Percentiles rank a stretch among this genome's conserved stretches.
phyloP scores from a whole-genome alignment of 2,329 filamentous ascomycete genomes.

The Aspergillus brasiliensis region DNA sequence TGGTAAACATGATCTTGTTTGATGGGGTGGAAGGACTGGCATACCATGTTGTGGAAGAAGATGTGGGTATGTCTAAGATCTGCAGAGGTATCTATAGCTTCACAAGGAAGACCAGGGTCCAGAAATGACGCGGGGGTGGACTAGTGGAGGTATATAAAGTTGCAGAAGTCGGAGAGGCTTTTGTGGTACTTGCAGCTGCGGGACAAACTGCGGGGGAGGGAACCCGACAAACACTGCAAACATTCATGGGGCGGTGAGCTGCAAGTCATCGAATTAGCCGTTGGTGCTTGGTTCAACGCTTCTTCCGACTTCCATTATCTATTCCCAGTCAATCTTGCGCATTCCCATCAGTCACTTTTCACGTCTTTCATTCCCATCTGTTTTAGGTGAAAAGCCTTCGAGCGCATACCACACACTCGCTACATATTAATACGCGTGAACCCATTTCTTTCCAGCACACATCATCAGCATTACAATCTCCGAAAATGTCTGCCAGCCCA shows the following conservation, averaged over 20 bases:
- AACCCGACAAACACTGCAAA: slow-evolving; percentile 21
- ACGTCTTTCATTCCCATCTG: not conserved
- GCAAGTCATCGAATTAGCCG: not conserved
- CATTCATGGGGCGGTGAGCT: not conserved
- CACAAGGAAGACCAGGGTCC: not conserved
- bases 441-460: not conserved
- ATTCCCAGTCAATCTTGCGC: not conserved
- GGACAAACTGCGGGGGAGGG: slow-evolving; percentile 36
- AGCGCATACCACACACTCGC: not conserved
- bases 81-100: not conserved
- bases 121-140: not conserved
- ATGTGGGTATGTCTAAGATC: not conserved
- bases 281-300: slow-evolving; percentile 13
- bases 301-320: slow-evolving; percentile 22
- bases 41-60: slow-evolving; percentile 15
- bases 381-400: not conserved
- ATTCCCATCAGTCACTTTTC: not conserved
- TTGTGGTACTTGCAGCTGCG: not conserved
- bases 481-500: slow-evolving; percentile 46
- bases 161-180: not conserved
- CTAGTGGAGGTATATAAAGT: not conserved
- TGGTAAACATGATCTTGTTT: not conserved
- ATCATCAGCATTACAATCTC: not conserved
- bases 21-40: not conserved
- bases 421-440: not conserved